Conservation (phyloP, 768 basidiomycete species). For the Fistulinella prunicolor region DNA sequence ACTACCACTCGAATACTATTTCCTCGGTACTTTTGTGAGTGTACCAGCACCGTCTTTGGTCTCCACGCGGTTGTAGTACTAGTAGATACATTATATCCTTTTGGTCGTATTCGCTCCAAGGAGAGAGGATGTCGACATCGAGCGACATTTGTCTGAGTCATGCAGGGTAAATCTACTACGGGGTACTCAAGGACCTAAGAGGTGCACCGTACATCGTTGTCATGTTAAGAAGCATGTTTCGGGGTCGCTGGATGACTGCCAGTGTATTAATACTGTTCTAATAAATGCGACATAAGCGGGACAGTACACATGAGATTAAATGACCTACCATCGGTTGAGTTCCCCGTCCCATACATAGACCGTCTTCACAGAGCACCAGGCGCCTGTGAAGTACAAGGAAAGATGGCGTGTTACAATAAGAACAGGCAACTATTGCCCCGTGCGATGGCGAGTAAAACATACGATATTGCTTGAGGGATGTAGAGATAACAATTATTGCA, state of each 20-base stretch:
- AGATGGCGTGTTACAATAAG: conserved; percentile 22
- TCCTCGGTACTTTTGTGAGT: conserved; percentile 1
- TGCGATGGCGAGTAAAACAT: conserved; percentile 24
- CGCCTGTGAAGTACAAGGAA: conserved; percentile 9
- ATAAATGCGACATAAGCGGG: conserved; percentile 3
- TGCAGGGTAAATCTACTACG: conserved; percentile 8
- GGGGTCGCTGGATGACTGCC: too few species aligned
- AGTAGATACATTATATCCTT: conserved; percentile 11
- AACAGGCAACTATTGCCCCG: conserved; percentile 14
- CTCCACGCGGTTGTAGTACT: conserved; percentile 10
- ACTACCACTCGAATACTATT: not conserved
- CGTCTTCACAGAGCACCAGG: conserved; percentile 13
- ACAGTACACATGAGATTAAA: not conserved
- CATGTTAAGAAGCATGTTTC: not conserved
- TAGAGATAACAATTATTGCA: conserved; percentile 29
- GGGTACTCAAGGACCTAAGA: conserved; percentile 11
- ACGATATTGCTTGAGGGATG: conserved; percentile 30
- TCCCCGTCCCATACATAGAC: not conserved
- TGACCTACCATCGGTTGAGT: conserved; percentile 12
- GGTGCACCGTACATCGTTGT: not conserved
- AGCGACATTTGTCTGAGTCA: conserved; percentile 5
- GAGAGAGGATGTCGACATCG: conserved; percentile 4
- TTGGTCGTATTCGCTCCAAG: conserved; percentile 4
- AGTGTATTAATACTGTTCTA: not conserved
- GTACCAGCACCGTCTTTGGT: not conserved